Conservation (phyloP, 2,329 filamentous ascomycete genomes). For the Calonectria pseudoturangicola region DNA sequence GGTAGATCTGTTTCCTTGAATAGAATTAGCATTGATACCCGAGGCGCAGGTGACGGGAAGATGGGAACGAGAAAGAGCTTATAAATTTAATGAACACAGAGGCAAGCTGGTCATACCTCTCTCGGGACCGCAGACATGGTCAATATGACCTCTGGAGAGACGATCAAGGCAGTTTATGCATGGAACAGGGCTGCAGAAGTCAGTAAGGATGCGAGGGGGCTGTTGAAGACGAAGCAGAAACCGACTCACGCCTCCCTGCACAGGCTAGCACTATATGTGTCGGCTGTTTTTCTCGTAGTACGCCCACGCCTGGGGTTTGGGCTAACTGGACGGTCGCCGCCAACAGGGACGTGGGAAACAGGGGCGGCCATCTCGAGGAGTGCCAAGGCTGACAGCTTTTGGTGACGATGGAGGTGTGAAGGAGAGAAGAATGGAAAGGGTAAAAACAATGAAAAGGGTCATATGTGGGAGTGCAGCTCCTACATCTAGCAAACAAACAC, state of each 20-base stretch:
- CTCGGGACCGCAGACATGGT: neutral
- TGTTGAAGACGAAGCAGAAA: neutral
- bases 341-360: neutral
- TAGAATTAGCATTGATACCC: neutral
- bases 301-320: neutral
- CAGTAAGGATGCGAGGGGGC: neutral
- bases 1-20: neutral
- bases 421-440: no score
- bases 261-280: neutral
- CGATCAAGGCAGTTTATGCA: slow-evolving; percentile 4
- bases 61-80: neutral
- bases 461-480: neutral
- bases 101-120: neutral
- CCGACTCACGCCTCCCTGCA: neutral
- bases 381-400: no score
- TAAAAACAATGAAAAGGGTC: neutral
- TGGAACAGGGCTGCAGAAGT: neutral
- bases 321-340: neutral
- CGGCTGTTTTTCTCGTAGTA: neutral
- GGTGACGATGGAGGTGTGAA: neutral
- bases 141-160: neutral
- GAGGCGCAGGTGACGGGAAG: neutral
- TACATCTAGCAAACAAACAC: neutral
- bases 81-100: neutral
- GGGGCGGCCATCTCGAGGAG: neutral